phyloP scores from a whole-genome alignment of 2,329 filamentous ascomycete genomes.

The Aspergillus neotritici region DNA sequence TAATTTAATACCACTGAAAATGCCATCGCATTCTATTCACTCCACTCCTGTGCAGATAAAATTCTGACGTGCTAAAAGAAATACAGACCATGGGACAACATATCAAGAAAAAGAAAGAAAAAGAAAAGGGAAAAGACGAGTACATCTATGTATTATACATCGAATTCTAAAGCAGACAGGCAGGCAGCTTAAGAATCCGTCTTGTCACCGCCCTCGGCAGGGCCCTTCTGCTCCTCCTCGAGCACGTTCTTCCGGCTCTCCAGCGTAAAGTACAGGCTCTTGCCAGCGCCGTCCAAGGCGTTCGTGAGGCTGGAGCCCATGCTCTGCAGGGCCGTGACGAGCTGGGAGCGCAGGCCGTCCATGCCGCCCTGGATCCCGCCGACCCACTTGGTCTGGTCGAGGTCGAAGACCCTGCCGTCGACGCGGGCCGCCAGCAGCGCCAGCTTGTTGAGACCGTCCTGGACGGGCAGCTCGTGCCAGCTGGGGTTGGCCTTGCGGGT shows the following conservation, averaged over 20 bases:
- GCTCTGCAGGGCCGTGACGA: conserved; percentile 74
- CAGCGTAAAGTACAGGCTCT: conserved; percentile 80
- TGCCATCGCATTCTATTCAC: conserved; percentile 9
- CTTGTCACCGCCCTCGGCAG: conserved; percentile 26
- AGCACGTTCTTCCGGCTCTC: conserved; percentile 76
- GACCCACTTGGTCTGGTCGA: conserved; percentile 63
- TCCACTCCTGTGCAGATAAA: conserved; percentile 4
- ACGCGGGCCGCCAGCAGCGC: conserved; percentile 79
- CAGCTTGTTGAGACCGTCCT: conserved; percentile 79
- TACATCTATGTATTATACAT: conserved; percentile 35
- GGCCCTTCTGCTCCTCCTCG: conserved; percentile 59
- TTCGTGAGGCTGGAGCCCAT: conserved; percentile 71
- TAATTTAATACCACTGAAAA: conserved; percentile 1
- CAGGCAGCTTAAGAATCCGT: conserved; percentile 25
- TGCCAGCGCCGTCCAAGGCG: conserved; percentile 72
- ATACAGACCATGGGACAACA: conserved; percentile 8
- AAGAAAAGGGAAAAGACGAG: conserved; percentile 16
- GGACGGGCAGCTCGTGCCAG: conserved; percentile 73
- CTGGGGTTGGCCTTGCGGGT: conserved; percentile 68
- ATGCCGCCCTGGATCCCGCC: conserved; percentile 75
- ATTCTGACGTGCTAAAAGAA: conserved; percentile 13
- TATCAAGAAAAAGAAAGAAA: conserved; percentile 5
- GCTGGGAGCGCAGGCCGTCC: conserved; percentile 71
- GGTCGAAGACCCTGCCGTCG: conserved; percentile 78
- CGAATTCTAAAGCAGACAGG: conserved; percentile 13